Evolutionary conservation across 352 stramenopile species (phyloP).

Genomic region (Phytophthora brassicae): DNA sequence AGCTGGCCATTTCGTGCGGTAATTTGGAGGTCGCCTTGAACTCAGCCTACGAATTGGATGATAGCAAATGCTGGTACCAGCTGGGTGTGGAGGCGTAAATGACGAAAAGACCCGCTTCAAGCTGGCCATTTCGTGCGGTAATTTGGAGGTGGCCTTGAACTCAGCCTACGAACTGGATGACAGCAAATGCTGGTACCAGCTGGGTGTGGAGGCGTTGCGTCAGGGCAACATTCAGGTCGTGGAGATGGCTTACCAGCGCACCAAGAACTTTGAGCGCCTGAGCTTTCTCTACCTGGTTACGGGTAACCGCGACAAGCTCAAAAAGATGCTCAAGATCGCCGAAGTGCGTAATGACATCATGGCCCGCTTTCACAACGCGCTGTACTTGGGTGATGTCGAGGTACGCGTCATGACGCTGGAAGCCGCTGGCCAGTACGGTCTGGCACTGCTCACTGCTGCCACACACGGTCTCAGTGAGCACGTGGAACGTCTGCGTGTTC

Average conservation of each 20-base stretch:
- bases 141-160: constrained; percentile 98
- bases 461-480: constrained; percentile 96
- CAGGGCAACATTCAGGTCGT: constrained; percentile 99
- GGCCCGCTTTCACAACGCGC: constrained; percentile 98
- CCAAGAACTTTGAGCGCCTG: constrained; percentile 99
- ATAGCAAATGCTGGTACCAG: constrained; percentile 97
- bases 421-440: constrained; percentile 93
- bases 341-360: constrained; percentile 98
- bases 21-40: constrained; percentile 99
- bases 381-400: constrained; percentile 96
- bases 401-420: constrained; percentile 96
- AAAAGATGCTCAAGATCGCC: constrained; percentile 99
- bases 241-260: constrained; percentile 99
- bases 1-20: constrained; percentile 97
- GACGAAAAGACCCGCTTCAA: constrained; percentile 98
- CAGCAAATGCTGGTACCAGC: constrained; percentile 96
- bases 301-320: constrained; percentile 98
- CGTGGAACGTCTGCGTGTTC: constrained; percentile 90
- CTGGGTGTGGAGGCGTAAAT: constrained; percentile 96
- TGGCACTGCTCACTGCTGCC: constrained; percentile 96
- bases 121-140: constrained; percentile 97
- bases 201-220: constrained; percentile 96
- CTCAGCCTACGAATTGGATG: constrained; percentile 94
- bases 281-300: constrained; percentile 99
- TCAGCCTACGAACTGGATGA: constrained; percentile 95